Evolutionary conservation across 2,329 filamentous ascomycete genomes (phyloP), one percentile per base, ranked within the genome.

Genomic region (Sporothrix phasma): DNA sequence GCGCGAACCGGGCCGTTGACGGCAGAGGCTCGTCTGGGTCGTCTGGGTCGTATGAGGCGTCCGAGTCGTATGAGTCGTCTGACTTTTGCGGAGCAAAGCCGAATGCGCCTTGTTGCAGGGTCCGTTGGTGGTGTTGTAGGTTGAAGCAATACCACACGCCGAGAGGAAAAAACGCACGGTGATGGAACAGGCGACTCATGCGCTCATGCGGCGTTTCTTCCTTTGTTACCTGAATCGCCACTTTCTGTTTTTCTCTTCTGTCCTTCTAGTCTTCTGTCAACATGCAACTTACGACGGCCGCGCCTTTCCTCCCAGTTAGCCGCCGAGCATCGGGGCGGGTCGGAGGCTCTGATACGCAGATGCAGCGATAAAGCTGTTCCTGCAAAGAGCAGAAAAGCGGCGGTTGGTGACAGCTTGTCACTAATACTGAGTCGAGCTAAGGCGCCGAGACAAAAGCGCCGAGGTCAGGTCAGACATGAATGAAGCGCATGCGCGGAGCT

Each of bases 251-350:
- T n/a, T n/a, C n/a, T n/a, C 8, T 37, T 37, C 34, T 6, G 8
- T 37, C 34, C 34, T 6, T 11, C 4, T 5, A 11, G 34, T 37
- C 34, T 37, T 37, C 4, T n/a, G 34, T 37, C 34, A 10, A 5
- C 8, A 11, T 41, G 39, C 39, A n/a, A 5, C 15, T 4, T 1
- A 5, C 34, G 47, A n/a, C 17, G 51, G 31, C 13, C 51, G 34
- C 39, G 29, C 51, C 13, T 54, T 11, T 62, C n/a, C n/a, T n/a
- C n/a, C n/a, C n/a, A n/a, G 59, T n/a, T 62, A 62, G 61, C 37
- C 61, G 61, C 61, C 61, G 61, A 63, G 61, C 51, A 63, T 63
- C 61, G 61, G 61, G 39, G 51, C 61, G 61, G 49, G 51, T 41
- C 61, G 61, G 51, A 60, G 61, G 61, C 29, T 47, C 51, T 56